Evolutionary conservation across 352 stramenopile species (phyloP).

Genomic region (Phytophthora multivora): DNA sequence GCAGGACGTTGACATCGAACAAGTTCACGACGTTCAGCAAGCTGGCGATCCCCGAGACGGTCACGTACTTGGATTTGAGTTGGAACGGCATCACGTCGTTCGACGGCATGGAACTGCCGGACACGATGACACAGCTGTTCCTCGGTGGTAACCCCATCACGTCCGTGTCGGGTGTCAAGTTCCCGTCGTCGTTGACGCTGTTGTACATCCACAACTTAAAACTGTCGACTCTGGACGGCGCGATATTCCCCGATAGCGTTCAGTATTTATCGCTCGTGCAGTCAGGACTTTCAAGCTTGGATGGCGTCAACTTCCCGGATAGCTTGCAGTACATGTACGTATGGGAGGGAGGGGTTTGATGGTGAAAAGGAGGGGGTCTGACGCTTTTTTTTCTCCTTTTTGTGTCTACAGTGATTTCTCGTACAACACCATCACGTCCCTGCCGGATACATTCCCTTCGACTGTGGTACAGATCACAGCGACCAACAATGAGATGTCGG

Average conservation of each 20-base stretch:
- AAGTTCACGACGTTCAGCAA: constrained; percentile 48
- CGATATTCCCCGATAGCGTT: constrained; percentile 49
- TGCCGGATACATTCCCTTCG: constrained; percentile 37
- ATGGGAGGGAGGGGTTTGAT: neutral
- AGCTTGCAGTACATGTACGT: constrained; percentile 64
- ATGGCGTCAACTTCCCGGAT: constrained; percentile 46
- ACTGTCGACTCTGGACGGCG: constrained; percentile 47
- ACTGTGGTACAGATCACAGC: constrained; percentile 45
- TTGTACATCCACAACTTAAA: constrained; percentile 76
- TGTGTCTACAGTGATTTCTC: constrained; percentile 46
- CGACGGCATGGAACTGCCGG: constrained; percentile 56
- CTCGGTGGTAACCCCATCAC: constrained; percentile 70
- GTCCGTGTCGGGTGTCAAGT: constrained; percentile 53
- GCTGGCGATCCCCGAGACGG: constrained; percentile 39
- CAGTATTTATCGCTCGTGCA: constrained; percentile 53
- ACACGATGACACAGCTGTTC: constrained; percentile 56
- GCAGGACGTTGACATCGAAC: constrained; percentile 61
- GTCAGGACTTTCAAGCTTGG: constrained; percentile 44
- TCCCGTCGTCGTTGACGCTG: constrained; percentile 54
- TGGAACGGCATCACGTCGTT: constrained; percentile 72
- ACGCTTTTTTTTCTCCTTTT: neutral
- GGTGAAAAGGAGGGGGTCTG: neutral
- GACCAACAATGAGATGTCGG: constrained; percentile 46
- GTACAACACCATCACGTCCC: constrained; percentile 43
- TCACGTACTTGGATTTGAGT: constrained; percentile 64